Base-by-base conservation (phyloP, 2,329 filamentous ascomycete species). In the Colletotrichum lupini region DNA sequence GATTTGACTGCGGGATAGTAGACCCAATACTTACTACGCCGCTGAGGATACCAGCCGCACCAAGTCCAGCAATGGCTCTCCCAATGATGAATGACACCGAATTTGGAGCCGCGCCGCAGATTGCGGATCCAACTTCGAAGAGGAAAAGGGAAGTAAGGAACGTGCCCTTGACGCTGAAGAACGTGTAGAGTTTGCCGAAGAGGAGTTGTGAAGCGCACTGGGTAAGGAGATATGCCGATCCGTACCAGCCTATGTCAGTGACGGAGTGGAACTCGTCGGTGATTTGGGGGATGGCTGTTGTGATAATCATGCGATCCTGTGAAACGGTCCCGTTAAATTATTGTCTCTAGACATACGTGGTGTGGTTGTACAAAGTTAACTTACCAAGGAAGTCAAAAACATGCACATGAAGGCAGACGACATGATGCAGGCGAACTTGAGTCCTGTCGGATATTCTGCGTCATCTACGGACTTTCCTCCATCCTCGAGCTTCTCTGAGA, bases 221-320 rank as follows among this genome's bases (percentile, higher is more conserved):
- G 14, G 78, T 76, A 19, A 81, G 65, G 19, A 80, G 69, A 53
- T 78, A 81, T 5, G 77, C 75, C 5, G 76, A 76, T 7, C 78
- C 79, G 65, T 79, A 80, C 79, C 79, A 80, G 26, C 77, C 77
- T 30, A 81, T 76, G 32, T 79, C 77, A 30, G 72, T 73, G n/a
- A 76, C 73, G 3, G 77, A 77, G 37, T 77, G 75, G 59, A 80
- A 80, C 11, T 78, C 76, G 71, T 81, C 77, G 1, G 79, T 81
- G 37, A 81, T 82, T 37, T 74, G 74, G 1, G 80, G 78, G 16
- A 81, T 79, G 16, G 79, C 79, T 0, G 83, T 85, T 2, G 82
- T 83, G 32, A 85, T 80, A 75, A 91, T 91, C 12, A 89, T 90
- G 4, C 87, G 78, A 77, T 88, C 89, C 69, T 69, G 9, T 0